Conservation (phyloP, 306 rosid genomes). For the Calophaca sinica region DNA sequence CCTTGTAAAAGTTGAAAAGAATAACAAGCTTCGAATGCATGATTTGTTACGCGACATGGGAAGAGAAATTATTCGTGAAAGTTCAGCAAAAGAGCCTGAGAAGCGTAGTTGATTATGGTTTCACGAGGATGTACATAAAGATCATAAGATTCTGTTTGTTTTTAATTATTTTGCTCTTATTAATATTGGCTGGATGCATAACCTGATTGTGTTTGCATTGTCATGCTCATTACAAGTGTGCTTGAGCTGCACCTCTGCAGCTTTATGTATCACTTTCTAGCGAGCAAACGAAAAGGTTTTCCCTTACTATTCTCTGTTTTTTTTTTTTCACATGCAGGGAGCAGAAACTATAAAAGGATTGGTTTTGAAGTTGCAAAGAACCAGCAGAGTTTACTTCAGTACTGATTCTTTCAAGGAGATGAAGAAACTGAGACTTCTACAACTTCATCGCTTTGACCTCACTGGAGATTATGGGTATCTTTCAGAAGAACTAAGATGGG, state of each 20-base stretch:
- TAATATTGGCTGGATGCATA: too few species aligned
- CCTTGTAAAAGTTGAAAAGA: slow-evolving; percentile 38
- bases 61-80: slow-evolving; percentile 44
- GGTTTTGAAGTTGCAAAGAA: slow-evolving; percentile 10
- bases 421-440: slow-evolving; percentile 52
- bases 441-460: slow-evolving; percentile 38
- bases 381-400: background rate
- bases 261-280: too few species aligned
- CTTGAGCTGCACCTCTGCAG: too few species aligned
- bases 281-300: too few species aligned
- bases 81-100: slow-evolving; percentile 11
- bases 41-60: slow-evolving; percentile 54
- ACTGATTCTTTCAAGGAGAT: slow-evolving; percentile 48
- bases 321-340: background rate
- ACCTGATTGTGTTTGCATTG: too few species aligned
- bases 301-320: background rate
- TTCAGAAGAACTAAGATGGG: slow-evolving; percentile 43
- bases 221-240: too few species aligned
- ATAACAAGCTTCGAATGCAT: slow-evolving; percentile 43
- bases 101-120: slow-evolving; percentile 43
- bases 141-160: too few species aligned
- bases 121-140: background rate
- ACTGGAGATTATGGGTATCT: slow-evolving; percentile 45
- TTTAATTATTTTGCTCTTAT: too few species aligned
- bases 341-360: slow-evolving; percentile 32